Evolutionary conservation across 441 rosid genomes (phyloP).

Genomic region (Erysimum cheiri): DNA sequence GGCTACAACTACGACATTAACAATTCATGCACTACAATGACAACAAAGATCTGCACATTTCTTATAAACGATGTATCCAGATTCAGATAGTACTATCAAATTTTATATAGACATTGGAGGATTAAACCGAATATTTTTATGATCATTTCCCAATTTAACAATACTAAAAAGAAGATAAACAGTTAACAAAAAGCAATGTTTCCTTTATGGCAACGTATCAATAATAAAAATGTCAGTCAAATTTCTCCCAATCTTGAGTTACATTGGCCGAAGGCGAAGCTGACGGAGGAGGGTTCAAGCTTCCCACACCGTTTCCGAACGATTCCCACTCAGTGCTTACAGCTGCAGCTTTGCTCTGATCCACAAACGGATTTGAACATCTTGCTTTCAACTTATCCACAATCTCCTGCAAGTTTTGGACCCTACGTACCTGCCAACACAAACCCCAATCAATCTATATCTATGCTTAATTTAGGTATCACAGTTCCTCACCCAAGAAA

Average conservation of each 20-base stretch:
- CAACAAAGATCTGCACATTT: background rate
- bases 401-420: slow-evolving; percentile 74
- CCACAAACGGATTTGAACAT: slow-evolving; percentile 61
- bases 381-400: slow-evolving; percentile 74
- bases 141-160: slow-evolving; percentile 22
- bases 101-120: slow-evolving; percentile 10
- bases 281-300: slow-evolving; percentile 68
- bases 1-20: background rate
- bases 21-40: background rate
- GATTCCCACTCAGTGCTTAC: slow-evolving; percentile 82
- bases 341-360: slow-evolving; percentile 53
- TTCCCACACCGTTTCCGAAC: slow-evolving; percentile 70
- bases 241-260: slow-evolving; percentile 74
- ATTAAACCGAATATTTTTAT: slow-evolving; percentile 13
- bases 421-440: slow-evolving; percentile 67
- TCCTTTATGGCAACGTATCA: slow-evolving; percentile 1
- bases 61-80: slow-evolving; percentile 1
- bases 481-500: background rate
- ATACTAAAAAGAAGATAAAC: background rate
- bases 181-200: slow-evolving; percentile 2
- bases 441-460: slow-evolving; percentile 28
- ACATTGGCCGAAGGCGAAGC: slow-evolving; percentile 54
- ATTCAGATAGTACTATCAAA: background rate
- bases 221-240: slow-evolving; percentile 52
- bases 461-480: background rate